A percentile compares a stretch with the other conserved stretches of the same genome.
Evolutionary conservation across 2,329 filamentous ascomycete species (phyloP).

Genomic region (Scolecobasidium constrictum): DNA sequence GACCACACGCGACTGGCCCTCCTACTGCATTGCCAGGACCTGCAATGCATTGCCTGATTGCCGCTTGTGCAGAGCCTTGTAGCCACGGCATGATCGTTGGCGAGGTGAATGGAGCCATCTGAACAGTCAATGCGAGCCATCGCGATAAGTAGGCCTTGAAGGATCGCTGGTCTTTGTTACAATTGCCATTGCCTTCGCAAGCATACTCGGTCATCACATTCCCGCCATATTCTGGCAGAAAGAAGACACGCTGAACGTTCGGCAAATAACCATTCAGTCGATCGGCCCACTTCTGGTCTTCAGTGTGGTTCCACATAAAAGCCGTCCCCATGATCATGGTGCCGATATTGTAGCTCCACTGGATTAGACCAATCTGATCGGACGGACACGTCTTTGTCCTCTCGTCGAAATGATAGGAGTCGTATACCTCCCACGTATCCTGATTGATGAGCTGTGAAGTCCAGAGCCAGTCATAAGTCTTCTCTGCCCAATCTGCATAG

Average conservation of each 20-base stretch:
- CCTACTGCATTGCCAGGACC: slow-evolving; percentile 38
- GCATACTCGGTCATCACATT: slow-evolving; percentile 54
- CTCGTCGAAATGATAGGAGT: slow-evolving; percentile 39
- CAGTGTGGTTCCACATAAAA: slow-evolving; percentile 43
- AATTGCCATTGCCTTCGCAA: slow-evolving; percentile 51
- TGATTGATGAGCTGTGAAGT: slow-evolving; percentile 11
- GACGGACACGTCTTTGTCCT: slow-evolving; percentile 22
- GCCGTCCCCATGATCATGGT: slow-evolving; percentile 51
- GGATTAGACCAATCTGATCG: slow-evolving; percentile 24
- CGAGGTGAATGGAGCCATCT: slow-evolving; percentile 50
- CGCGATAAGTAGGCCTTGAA: slow-evolving; percentile 63
- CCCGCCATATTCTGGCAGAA: slow-evolving; percentile 33
- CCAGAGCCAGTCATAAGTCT: slow-evolving; percentile 24
- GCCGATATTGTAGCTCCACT: slow-evolving; percentile 56
- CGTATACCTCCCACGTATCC: slow-evolving; percentile 30
- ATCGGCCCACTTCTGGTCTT: slow-evolving; percentile 41
- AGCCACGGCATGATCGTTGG: slow-evolving; percentile 48
- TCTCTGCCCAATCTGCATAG: slow-evolving; percentile 24
- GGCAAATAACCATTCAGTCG: slow-evolving; percentile 43
- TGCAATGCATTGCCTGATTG: slow-evolving; percentile 48
- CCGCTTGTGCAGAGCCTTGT: slow-evolving; percentile 45
- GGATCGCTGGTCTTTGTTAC: slow-evolving; percentile 60
- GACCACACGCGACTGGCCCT: slow-evolving; percentile 32
- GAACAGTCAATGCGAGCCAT: slow-evolving; percentile 50
- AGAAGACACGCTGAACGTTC: slow-evolving; percentile 32